phyloP scores from a whole-genome alignment of 2,329 filamentous ascomycete species.

The Cadophora malorum region DNA sequence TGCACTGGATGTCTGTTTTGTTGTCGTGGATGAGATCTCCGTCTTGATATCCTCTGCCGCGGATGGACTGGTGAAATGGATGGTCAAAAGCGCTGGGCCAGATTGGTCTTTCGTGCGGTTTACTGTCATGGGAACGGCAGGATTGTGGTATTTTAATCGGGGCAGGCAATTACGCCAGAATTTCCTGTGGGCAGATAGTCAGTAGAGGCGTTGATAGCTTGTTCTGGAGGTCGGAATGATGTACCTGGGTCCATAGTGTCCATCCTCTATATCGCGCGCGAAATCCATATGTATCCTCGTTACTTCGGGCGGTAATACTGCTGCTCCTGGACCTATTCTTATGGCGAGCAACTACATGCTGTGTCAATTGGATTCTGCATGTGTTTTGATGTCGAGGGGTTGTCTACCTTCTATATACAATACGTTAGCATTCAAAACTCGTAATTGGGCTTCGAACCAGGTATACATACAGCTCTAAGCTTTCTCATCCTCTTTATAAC shows the following conservation, averaged over 20 bases:
- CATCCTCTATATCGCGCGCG: slow-evolving; percentile 63
- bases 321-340: slow-evolving; percentile 82
- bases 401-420: slow-evolving; percentile 52
- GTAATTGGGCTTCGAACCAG: background rate
- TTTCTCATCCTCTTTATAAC: slow-evolving; percentile 75
- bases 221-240: slow-evolving; percentile 30
- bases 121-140: slow-evolving; percentile 80
- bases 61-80: slow-evolving; percentile 61
- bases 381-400: slow-evolving; percentile 19
- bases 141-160: slow-evolving; percentile 94
- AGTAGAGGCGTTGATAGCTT: slow-evolving; percentile 39
- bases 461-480: slow-evolving; percentile 69
- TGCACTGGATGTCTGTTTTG: slow-evolving; percentile 55
- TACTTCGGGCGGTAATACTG: slow-evolving; percentile 77
- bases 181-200: slow-evolving; percentile 62
- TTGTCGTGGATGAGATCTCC: slow-evolving; percentile 45
- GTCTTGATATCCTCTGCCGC: slow-evolving; percentile 28
- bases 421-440: slow-evolving; percentile 31
- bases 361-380: slow-evolving; percentile 35
- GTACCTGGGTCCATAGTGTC: slow-evolving; percentile 77
- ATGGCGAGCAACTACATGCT: slow-evolving; percentile 70
- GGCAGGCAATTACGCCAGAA: slow-evolving; percentile 88
- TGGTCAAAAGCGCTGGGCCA: slow-evolving; percentile 65
- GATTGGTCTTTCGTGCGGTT: slow-evolving; percentile 67
- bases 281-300: slow-evolving; percentile 79